phyloP scores from a whole-genome alignment of 805 yeast species.

The Saccharomycopsis oosterbeekiorum region DNA sequence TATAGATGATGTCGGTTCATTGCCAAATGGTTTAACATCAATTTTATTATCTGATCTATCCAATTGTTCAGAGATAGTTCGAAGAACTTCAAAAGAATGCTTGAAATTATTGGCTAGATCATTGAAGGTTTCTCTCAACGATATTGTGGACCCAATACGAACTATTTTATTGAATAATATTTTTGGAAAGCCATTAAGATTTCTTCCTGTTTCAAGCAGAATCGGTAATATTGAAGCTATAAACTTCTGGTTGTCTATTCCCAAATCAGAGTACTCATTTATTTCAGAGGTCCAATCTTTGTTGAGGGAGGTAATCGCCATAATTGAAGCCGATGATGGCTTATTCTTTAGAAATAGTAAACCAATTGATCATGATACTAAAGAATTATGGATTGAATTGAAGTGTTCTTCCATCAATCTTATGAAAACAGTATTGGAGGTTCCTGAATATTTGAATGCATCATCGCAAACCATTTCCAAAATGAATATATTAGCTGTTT shows the following conservation, averaged over 20 bases:
- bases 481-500: slow-evolving; percentile 79
- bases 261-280: slow-evolving; percentile 70
- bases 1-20: slow-evolving; percentile 49
- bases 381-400: slow-evolving; percentile 76
- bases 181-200: slow-evolving; percentile 92
- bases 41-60: slow-evolving; percentile 86
- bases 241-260: slow-evolving; percentile 74
- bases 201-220: slow-evolving; percentile 96
- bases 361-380: slow-evolving; percentile 74
- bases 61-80: slow-evolving; percentile 71
- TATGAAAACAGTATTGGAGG: slow-evolving; percentile 74
- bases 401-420: slow-evolving; percentile 83
- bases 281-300: slow-evolving; percentile 82
- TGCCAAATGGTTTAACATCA: slow-evolving; percentile 53
- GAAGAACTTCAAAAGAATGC: slow-evolving; percentile 71
- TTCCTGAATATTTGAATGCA: slow-evolving; percentile 71
- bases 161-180: slow-evolving; percentile 81
- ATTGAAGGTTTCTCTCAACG: slow-evolving; percentile 58
- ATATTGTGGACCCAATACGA: slow-evolving; percentile 73
- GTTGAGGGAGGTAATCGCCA: slow-evolving; percentile 78
- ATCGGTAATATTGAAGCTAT: slow-evolving; percentile 96
- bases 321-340: slow-evolving; percentile 96
- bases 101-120: slow-evolving; percentile 63
- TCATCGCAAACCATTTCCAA: slow-evolving; percentile 62
- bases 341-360: slow-evolving; percentile 75